Base-by-base conservation (phyloP, 345 rosid genomes). In the Melaleuca alternifolia region DNA sequence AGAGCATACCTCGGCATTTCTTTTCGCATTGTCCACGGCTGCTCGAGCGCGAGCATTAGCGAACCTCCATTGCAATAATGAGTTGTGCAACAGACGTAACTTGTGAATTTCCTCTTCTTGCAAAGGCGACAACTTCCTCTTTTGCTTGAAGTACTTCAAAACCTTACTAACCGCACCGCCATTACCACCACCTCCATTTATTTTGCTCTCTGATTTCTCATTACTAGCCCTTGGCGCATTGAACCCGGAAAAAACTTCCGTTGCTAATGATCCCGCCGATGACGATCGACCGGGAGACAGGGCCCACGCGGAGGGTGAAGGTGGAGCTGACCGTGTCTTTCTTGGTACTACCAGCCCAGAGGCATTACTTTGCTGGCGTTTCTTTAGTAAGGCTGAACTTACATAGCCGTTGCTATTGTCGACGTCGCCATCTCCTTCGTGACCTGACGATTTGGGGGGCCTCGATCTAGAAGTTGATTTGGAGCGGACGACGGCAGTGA, bases 221-320 rank as follows among this genome's bases (percentile, higher is more conserved):
- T 21, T 18, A 37, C 26, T 0, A 0, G 81, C 81, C 46, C 54
- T 50, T 8, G 89, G 41, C 20, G 53, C 52, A 65, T 52, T 87
- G 37, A 88, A 87, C 5, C 91, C 85, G 82, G 90, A 90, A 44
- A 92, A 89, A 8, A 89, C 84, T 24, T 86, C 86, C 86, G 87
- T 50, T 77, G 48, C 24, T 71, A 71, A 41, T 0, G 26, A 41
- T 37, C 81, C 24, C 0, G 48, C 81, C 81, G 6, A 5, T 21
- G 84, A 87, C 33, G 91, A 86, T 75, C 97, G 90, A n/a, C 97
- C 98, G 0, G 96, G 95, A 4, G 97, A 96, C 85, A 94, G 89
- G 9, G 95, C 95, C 99, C 98, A 95, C 11, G 99, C 96, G 2
- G 97, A 96, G 3, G 95, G 92, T 23, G 95, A 91, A 33, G 57